Evolutionary conservation across 768 basidiomycete genomes (phyloP), one percentile per base, ranked within the genome.

Genomic region (Cyclocybe aegerita): DNA sequence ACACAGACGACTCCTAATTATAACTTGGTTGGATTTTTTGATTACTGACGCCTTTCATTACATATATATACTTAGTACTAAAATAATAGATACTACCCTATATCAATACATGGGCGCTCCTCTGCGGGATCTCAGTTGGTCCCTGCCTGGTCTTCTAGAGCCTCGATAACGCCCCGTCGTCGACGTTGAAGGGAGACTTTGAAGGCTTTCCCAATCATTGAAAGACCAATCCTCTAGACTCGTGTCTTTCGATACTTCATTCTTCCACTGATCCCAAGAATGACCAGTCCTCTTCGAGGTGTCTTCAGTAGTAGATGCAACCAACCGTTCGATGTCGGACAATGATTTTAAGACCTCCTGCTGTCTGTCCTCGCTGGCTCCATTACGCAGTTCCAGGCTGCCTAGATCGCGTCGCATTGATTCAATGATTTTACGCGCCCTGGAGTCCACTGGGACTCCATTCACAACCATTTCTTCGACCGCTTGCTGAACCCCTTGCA

Each of bases 401-500:
- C 79, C 81, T 8, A 86, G 76, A 45, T 90, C 83, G 46, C 80
- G 72, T 31, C 89, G 75, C 14, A 93, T 71, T 11, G 59, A 71
- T 50, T 88, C 87, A 9, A 85, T 76, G 12, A 93, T 62, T 23
- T 70, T 70, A 9, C 80, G 76, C 1, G 91, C 94, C 36, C 69
- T 72, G 11, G 60, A 62, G 59, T 94, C 85, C 37, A 80, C 68
- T 33, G 74, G 76, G 9, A 96, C 83, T 10, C 88, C 90, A 57
- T 94, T 92, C 35, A 83, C 74, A 16, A 71, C 67, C 93, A 97
- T 95, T 65, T 95, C 93, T 50, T 85, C 78, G 12, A 96, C 67
- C 4, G 86, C 82, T 14, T 80, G 77, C 46, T 80, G 79, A 0
- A 93, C 85, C 23, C 88, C 90, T 40, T 79, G 76, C 33, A 94